Percentiles rank a stretch among this genome's conserved stretches.
Conservation (phyloP, 2,329 filamentous ascomycete species). For the Xylariaceae sp. region DNA sequence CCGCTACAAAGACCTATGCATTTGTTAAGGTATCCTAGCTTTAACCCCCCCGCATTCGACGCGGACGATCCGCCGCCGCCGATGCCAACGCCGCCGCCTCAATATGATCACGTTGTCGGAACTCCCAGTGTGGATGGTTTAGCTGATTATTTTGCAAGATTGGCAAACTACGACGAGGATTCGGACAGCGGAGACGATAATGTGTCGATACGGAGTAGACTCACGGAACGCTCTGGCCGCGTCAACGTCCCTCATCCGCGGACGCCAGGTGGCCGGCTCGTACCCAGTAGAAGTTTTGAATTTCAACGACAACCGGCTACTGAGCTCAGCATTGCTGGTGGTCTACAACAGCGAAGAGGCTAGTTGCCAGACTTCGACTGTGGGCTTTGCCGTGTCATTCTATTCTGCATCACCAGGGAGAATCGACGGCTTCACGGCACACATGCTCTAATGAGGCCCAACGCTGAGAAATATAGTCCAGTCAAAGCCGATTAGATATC, state of each 20-base stretch:
- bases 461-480: too few relatives aligned
- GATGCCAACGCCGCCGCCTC: slow-evolving; percentile 69
- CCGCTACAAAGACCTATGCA: slow-evolving; percentile 63
- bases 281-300: slow-evolving; percentile 55
- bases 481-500: too few relatives aligned
- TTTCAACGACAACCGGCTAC: slow-evolving; percentile 42
- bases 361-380: slow-evolving; percentile 18
- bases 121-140: slow-evolving; percentile 63
- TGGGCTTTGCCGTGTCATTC: slow-evolving; percentile 3
- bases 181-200: slow-evolving; percentile 33
- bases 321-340: slow-evolving; percentile 25
- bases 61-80: slow-evolving; percentile 74
- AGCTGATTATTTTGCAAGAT: slow-evolving; percentile 81
- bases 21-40: slow-evolving; percentile 76
- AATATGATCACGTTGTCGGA: slow-evolving; percentile 76
- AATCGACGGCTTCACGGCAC: background rate
- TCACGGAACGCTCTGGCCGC: slow-evolving; percentile 48
- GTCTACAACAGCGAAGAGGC: slow-evolving; percentile 23
- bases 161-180: slow-evolving; percentile 65
- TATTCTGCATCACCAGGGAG: background rate
- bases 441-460: background rate
- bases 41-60: slow-evolving; percentile 83
- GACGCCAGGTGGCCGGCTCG: slow-evolving; percentile 49
- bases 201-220: slow-evolving; percentile 33
- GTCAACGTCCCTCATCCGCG: slow-evolving; percentile 56